Evolutionary conservation across 441 rosid species (phyloP).

Genomic region (Bocquillonia castaneifolia): DNA sequence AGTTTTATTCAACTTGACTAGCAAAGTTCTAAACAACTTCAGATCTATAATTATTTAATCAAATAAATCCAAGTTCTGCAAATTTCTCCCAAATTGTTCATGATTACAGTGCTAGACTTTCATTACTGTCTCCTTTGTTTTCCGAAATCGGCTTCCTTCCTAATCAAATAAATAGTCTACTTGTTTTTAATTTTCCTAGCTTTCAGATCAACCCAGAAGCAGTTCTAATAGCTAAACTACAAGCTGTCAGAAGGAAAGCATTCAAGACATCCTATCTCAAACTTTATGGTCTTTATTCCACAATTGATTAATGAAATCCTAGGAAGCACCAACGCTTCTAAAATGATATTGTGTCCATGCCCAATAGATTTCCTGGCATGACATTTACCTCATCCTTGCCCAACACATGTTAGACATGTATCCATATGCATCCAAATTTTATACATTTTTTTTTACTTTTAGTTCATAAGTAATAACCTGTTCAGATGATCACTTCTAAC

Average conservation of each 20-base stretch:
- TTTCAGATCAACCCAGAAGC: neutral
- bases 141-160: neutral
- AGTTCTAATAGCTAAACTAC: neutral
- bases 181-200: neutral
- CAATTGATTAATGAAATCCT: neutral
- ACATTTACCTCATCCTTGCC: no score
- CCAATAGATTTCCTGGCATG: no score
- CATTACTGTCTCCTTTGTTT: neutral
- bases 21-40: neutral
- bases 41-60: no score
- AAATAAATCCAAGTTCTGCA: neutral
- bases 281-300: neutral
- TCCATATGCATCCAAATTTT: no score
- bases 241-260: neutral
- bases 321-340: no score
- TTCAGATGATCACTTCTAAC: no score
- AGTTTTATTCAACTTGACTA: neutral
- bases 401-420: no score
- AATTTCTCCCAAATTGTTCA: neutral
- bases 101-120: neutral
- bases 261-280: neutral
- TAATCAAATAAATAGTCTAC: neutral
- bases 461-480: no score
- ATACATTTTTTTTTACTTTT: no score
- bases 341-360: no score